Evolutionary conservation across 2,329 filamentous ascomycete genomes (phyloP).

Genomic region (Trichoderma endophyticum): DNA sequence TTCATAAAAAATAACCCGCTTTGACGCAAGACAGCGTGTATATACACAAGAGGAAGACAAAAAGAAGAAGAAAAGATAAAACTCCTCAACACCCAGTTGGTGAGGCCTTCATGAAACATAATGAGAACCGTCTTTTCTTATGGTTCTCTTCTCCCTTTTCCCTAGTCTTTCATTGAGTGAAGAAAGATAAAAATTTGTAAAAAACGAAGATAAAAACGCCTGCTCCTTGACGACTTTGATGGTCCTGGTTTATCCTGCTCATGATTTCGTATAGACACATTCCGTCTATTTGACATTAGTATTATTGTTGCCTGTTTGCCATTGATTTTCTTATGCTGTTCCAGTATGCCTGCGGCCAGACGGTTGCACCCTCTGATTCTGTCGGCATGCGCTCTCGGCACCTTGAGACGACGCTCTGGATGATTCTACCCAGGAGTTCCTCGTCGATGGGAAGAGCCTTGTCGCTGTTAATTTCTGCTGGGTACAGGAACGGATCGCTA

Average conservation of each 20-base stretch:
- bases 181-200: not conserved
- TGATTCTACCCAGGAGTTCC: slow-evolving; percentile 58
- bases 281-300: not conserved
- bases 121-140: slow-evolving; percentile 22
- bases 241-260: not conserved
- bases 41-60: slow-evolving; percentile 26
- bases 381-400: slow-evolving; percentile 58
- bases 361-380: slow-evolving; percentile 52
- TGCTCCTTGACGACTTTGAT: not conserved
- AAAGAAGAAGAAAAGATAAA: slow-evolving; percentile 28
- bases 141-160: slow-evolving; percentile 9
- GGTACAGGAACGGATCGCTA: slow-evolving; percentile 62
- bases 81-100: slow-evolving; percentile 33
- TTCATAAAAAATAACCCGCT: slow-evolving; percentile 1
- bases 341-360: slow-evolving; percentile 63
- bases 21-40: slow-evolving; percentile 24
- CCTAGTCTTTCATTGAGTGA: slow-evolving; percentile 1
- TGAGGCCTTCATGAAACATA: slow-evolving; percentile 25
- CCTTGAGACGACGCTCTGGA: slow-evolving; percentile 59
- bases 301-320: slow-evolving; percentile 29
- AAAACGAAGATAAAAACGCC: not conserved
- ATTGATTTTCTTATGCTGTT: slow-evolving; percentile 54
- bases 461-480: slow-evolving; percentile 51
- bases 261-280: not conserved
- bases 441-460: slow-evolving; percentile 59